Conservation (phyloP, 2,329 filamentous ascomycete genomes). For the Thelonectria blattea region DNA sequence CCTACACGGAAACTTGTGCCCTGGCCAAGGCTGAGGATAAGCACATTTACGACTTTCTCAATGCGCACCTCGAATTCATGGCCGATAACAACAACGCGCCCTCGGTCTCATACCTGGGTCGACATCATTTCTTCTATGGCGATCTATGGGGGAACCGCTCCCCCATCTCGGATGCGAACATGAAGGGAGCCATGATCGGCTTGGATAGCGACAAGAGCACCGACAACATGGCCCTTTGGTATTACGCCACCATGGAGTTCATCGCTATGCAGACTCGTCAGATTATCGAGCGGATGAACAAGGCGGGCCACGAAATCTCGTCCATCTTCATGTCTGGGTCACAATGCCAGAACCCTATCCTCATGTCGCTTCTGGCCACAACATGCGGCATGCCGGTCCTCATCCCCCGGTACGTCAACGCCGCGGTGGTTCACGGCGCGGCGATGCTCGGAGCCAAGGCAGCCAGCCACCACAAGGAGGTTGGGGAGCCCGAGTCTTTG, state of each 20-base stretch:
- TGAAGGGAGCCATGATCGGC: conserved; percentile 89
- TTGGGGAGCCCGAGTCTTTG: conserved; percentile 77
- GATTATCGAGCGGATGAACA: conserved; percentile 94
- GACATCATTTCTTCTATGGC: conserved; percentile 98
- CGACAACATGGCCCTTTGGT: conserved; percentile 86
- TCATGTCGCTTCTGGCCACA: conserved; percentile 91
- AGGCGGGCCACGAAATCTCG: conserved; percentile 81
- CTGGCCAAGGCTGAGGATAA: conserved; percentile 81
- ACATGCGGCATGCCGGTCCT: conserved; percentile 91
- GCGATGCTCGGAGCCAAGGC: conserved; percentile 98
- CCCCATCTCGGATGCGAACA: conserved; percentile 88
- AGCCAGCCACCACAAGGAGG: conserved; percentile 76
- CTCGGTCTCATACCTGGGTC: conserved; percentile 81
- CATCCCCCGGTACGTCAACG: conserved; percentile 92
- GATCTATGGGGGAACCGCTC: conserved; percentile 97
- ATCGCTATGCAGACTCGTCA: conserved; percentile 96
- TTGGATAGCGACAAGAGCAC: conserved; percentile 85
- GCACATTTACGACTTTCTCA: conserved; percentile 95
- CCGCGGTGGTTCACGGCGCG: conserved; percentile 95
- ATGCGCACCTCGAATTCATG: conserved; percentile 82
- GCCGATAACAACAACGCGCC: conserved; percentile 72
- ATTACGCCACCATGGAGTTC: conserved; percentile 97
- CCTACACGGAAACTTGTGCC: conserved; percentile 79
- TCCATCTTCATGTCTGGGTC: conserved; percentile 99
- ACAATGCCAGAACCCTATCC: conserved; percentile 92